Evolutionary conservation across 1,284 basidiomycete genomes (phyloP).

Genomic region (Tylopilus microsporus): DNA sequence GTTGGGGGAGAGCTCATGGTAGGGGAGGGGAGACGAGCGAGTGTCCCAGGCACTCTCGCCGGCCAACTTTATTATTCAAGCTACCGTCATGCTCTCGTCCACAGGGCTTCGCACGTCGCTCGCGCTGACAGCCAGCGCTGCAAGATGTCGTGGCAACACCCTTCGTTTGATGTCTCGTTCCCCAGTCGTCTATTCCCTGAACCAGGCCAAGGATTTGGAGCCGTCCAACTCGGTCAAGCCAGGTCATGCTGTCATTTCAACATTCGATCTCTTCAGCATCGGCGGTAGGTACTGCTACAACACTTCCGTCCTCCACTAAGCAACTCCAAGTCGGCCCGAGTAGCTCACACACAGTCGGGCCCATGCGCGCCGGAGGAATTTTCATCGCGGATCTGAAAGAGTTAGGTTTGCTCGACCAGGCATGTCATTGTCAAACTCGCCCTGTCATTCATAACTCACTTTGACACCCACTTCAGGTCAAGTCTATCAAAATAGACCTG

Average conservation of each 20-base stretch:
- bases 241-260: conserved; percentile 91
- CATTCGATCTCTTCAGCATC: conserved; percentile 92
- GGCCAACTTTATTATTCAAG: too few relatives aligned
- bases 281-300: conserved; percentile 53
- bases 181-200: not conserved
- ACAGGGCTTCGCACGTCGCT: conserved; percentile 2
- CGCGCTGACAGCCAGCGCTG: not conserved
- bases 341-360: conserved; percentile 77
- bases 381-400: conserved; percentile 77
- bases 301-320: not conserved
- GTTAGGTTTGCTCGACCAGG: conserved; percentile 68
- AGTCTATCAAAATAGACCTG: conserved; percentile 81
- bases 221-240: conserved; percentile 28
- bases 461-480: conserved; percentile 40
- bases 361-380: conserved; percentile 88
- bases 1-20: conserved; percentile 18
- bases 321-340: conserved; percentile 46
- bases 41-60: too few relatives aligned
- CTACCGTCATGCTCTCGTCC: not conserved
- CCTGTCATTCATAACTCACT: not conserved
- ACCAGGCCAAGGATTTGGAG: conserved; percentile 4
- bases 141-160: not conserved
- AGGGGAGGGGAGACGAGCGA: too few relatives aligned
- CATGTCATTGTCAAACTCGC: conserved; percentile 26
- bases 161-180: conserved; percentile 19